phyloP scores from a whole-genome alignment of 2,329 filamentous ascomycete species.

The Xylariaceae sp. region DNA sequence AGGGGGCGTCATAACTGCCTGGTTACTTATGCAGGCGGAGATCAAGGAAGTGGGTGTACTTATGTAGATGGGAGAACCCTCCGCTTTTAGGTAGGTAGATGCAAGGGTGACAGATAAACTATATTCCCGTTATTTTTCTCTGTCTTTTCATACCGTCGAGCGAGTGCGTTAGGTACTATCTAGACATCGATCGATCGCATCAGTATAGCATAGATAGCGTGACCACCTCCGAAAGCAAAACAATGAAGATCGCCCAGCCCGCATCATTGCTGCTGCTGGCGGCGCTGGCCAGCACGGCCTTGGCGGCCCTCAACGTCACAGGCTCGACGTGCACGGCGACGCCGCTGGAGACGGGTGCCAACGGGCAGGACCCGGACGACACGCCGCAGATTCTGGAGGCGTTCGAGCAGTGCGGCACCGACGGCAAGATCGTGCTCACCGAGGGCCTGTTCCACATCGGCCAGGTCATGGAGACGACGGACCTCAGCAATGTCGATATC shows the following conservation, averaged over 20 bases:
- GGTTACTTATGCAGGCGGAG: no score
- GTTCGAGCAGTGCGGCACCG: slow-evolving; percentile 50
- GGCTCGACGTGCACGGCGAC: slow-evolving; percentile 36
- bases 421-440: slow-evolving; percentile 54
- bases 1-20: slow-evolving; percentile 11
- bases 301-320: slow-evolving; percentile 30
- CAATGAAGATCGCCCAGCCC: slow-evolving; percentile 18
- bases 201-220: background rate
- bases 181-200: background rate
- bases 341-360: slow-evolving; percentile 23
- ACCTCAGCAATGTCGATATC: slow-evolving; percentile 49
- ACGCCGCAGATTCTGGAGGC: slow-evolving; percentile 54
- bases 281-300: slow-evolving; percentile 13
- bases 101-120: background rate
- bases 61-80: slow-evolving; percentile 4
- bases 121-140: slow-evolving; percentile 4
- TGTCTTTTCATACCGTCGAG: background rate
- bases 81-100: slow-evolving; percentile 6
- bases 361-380: slow-evolving; percentile 44
- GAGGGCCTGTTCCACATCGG: slow-evolving; percentile 52
- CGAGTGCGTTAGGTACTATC: background rate
- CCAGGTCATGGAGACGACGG: slow-evolving; percentile 52
- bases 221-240: background rate
- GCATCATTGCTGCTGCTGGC: slow-evolving; percentile 15
- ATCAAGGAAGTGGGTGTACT: slow-evolving; percentile 1